Evolutionary conservation across 2,329 filamentous ascomycete species (phyloP), one percentile per base, ranked within the genome.

Genomic region (Knufia fluminis): DNA sequence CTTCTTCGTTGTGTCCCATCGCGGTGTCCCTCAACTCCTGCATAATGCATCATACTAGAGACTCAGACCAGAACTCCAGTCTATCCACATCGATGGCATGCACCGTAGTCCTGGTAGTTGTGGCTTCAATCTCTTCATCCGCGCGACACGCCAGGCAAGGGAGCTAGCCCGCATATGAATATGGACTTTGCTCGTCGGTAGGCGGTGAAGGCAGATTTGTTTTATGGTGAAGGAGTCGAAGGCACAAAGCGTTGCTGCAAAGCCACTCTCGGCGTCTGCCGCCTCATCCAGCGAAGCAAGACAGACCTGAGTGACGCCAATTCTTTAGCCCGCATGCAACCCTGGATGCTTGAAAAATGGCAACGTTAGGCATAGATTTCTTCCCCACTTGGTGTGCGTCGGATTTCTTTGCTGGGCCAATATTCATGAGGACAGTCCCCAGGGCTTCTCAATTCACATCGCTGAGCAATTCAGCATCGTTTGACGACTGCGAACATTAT

Each of bases 91-190:
- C 9, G 33, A 39, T 17, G 17, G 35, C 28, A 32, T 31, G 33
- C 45, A n/a, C 9, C 12, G 9, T 28, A 16, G 26, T 22, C 19
- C 16, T 20, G 4, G 22, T 16, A 14, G 7, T 17, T 36, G 10
- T 48, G 16, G 20, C 19, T 26, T 39, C 23, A 16, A 7, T 24
- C 26, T 19, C 17, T 8, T n/a, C 36, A 28, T 31, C 45, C 33
- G 17, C 35, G 20, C 23, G 31, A 28, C 10, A 31, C 45, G 45
- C 35, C 33, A 48, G 45, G 45, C 45, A 39, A 48, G 35, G 23
- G 36, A 20, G 12, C 23, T 39, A 39, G 28, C 22, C 23, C 35
- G 35, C 14, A 9, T 48, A 3, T 22, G 16, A 39, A 17, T 2
- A 4, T 22, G n/a, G 28, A 19, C 19, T 9, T 12, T 2, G 17